These are phyloP conservation scores for Euphorbia peplus DNA, from an alignment of 345 rosid species.

Conservation along the genomic window DNA sequence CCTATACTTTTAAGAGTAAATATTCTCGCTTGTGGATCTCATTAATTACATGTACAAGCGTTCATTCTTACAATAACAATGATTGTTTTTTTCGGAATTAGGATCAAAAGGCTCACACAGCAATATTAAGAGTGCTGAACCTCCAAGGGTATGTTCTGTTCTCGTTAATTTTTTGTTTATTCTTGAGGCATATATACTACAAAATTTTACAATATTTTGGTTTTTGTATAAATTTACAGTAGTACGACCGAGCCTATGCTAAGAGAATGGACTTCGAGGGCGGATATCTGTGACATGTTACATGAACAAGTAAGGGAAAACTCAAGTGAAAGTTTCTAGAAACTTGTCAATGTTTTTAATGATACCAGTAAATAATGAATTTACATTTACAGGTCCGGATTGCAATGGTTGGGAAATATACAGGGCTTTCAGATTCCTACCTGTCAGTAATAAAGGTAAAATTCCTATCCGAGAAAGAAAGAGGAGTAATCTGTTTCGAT, in stretches of 20 bases:
- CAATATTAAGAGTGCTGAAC: slow-evolving; percentile 70
- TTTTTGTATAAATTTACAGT: slow-evolving; percentile 40
- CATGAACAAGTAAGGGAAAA: slow-evolving; percentile 50
- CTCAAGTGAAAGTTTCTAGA: not conserved
- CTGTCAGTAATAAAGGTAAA: slow-evolving; percentile 71
- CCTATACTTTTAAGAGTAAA: slow-evolving; percentile 87
- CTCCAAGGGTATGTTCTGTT: slow-evolving; percentile 52
- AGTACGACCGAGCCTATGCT: slow-evolving; percentile 58
- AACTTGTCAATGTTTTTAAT: slow-evolving; percentile 3
- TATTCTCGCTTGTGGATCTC: not conserved
- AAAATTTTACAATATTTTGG: too few relatives aligned
- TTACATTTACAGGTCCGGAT: slow-evolving; percentile 55
- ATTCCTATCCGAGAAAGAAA: not conserved
- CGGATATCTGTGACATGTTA: slow-evolving; percentile 56
- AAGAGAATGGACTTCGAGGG: slow-evolving; percentile 70
- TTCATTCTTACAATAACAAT: not conserved
- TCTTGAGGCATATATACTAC: not conserved
- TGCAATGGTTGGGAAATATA: slow-evolving; percentile 82
- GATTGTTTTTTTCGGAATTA: slow-evolving; percentile 27
- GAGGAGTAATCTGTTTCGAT: not conserved
- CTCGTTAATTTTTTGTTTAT: slow-evolving; percentile 5
- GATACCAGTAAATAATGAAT: not conserved
- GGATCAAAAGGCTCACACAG: slow-evolving; percentile 97
- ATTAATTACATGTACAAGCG: not conserved
- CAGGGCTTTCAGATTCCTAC: slow-evolving; percentile 70